Evolutionary conservation across 192 early-diverging fungal species (phyloP).

Genomic region (Gaertneriomyces semiglobifer): DNA sequence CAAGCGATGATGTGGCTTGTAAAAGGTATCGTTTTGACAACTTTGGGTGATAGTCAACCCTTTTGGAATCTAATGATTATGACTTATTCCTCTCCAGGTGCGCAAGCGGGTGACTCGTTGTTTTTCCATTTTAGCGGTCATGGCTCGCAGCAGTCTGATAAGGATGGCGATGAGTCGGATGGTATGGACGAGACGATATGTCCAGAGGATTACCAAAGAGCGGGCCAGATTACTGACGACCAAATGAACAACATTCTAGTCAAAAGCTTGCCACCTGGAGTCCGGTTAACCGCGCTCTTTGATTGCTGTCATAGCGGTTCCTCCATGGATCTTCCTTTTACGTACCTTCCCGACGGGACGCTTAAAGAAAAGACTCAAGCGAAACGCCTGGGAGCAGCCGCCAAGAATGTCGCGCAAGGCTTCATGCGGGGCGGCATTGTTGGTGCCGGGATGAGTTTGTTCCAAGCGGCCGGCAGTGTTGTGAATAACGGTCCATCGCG

Average conservation of each 20-base stretch:
- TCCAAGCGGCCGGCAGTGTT: conserved; percentile 17
- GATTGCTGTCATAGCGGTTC: conserved; percentile 63
- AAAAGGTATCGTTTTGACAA: not conserved
- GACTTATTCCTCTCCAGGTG: conserved; percentile 27
- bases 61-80: no score
- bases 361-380: conserved; percentile 28
- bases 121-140: conserved; percentile 49
- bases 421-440: conserved; percentile 26
- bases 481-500: conserved; percentile 5
- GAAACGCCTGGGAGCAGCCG: conserved; percentile 18
- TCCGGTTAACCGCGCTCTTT: conserved; percentile 69
- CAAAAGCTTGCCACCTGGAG: conserved; percentile 56
- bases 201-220: conserved; percentile 66
- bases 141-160: conserved; percentile 51
- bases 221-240: conserved; percentile 69
- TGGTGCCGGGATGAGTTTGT: conserved; percentile 26
- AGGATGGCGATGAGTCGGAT: conserved; percentile 48
- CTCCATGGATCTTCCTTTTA: conserved; percentile 45
- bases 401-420: conserved; percentile 12
- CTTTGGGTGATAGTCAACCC: no score
- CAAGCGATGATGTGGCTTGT: conserved; percentile 68
- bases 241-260: conserved; percentile 38
- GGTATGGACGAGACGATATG: conserved; percentile 61
- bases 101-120: conserved; percentile 68
- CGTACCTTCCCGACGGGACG: conserved; percentile 41